Conservation (phyloP, 805 yeast species). For the Phaffomyces thermotolerans region DNA sequence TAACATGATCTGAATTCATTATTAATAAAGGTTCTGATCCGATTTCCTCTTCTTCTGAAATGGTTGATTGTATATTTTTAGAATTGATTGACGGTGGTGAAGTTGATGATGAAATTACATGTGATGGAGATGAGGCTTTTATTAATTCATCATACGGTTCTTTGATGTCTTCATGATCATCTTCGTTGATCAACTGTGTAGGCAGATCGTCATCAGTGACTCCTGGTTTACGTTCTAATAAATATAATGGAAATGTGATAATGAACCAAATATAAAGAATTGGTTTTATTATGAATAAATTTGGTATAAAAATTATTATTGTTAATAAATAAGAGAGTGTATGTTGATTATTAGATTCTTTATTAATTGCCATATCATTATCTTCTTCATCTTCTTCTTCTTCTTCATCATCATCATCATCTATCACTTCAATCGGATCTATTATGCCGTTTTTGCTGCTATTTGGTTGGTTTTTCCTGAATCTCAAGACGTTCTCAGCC, state of each 20-base stretch:
- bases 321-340: slow-evolving; percentile 13
- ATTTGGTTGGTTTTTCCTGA: slow-evolving; percentile 3
- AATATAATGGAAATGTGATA: slow-evolving; percentile 48
- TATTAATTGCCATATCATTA: neutral
- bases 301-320: slow-evolving; percentile 40
- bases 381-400: neutral
- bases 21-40: neutral
- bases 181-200: no score
- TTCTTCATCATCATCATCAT: neutral
- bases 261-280: slow-evolving; percentile 40
- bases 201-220: neutral
- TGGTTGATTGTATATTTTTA: slow-evolving; percentile 7
- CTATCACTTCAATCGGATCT: neutral
- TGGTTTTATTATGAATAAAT: slow-evolving; percentile 46
- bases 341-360: neutral
- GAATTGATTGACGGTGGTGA: neutral
- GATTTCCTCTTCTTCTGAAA: slow-evolving; percentile 21
- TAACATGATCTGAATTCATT: slow-evolving; percentile 10
- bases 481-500: slow-evolving; percentile 18
- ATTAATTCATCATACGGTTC: slow-evolving; percentile 2
- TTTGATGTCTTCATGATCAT: slow-evolving; percentile 2
- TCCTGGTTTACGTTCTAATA: slow-evolving; percentile 25
- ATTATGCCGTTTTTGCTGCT: neutral
- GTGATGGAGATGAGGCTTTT: neutral
- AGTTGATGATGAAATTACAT: neutral